Percentiles rank a stretch among this genome's conserved stretches.
phyloP scores from a whole-genome alignment of 768 basidiomycete genomes.

The Xerocomus potaroensis region DNA sequence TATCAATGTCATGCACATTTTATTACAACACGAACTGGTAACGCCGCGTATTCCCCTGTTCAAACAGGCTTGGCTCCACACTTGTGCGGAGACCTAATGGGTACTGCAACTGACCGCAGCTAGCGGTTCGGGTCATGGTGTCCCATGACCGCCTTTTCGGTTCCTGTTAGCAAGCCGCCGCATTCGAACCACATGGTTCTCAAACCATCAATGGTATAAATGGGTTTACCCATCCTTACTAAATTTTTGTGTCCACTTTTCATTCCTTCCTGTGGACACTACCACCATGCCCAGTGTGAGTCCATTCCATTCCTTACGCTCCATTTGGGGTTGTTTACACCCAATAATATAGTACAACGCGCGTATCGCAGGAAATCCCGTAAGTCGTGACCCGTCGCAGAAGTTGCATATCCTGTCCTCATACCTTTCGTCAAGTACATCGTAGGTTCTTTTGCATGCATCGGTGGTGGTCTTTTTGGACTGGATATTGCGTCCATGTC shows the following conservation, averaged over 20 bases:
- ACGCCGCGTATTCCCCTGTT: not conserved
- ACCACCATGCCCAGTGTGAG: slow-evolving; percentile 26
- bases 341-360: slow-evolving; percentile 46
- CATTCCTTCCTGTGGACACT: not conserved
- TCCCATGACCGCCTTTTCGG: slow-evolving; percentile 1
- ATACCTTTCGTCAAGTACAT: slow-evolving; percentile 50
- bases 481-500: slow-evolving; percentile 84
- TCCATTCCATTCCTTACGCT: not conserved
- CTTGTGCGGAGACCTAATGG: not conserved
- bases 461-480: slow-evolving; percentile 76
- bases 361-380: slow-evolving; percentile 56
- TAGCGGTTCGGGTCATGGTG: not conserved
- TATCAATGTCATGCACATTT: not conserved
- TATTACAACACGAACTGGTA: not conserved
- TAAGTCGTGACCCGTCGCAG: slow-evolving; percentile 26
- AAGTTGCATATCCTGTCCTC: not conserved
- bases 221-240: not conserved
- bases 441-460: slow-evolving; percentile 78
- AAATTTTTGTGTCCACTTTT: not conserved
- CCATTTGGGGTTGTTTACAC: slow-evolving; percentile 1
- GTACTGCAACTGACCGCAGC: not conserved
- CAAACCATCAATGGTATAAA: not conserved
- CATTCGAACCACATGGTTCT: slow-evolving; percentile 5
- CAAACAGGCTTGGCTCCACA: too few species aligned
- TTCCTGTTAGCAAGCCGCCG: not conserved